Evolutionary conservation across 1,284 basidiomycete genomes (phyloP), one percentile per base, ranked within the genome.

Genomic region (Ceratobasidium sp.): DNA sequence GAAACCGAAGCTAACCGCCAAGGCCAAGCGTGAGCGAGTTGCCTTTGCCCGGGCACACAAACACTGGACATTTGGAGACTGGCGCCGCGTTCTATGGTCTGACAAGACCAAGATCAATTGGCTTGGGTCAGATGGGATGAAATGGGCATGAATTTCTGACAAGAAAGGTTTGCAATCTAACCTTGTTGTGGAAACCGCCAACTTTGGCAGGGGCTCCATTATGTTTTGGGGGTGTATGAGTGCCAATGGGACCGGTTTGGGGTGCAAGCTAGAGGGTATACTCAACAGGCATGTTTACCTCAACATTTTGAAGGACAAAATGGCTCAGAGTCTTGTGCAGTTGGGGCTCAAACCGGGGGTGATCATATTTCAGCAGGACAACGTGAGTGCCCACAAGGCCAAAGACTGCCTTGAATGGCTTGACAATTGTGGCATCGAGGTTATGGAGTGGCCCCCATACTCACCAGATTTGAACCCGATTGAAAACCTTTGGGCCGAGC

Each of bases 331-430:
- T 35, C 33, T 78, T 20, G 77, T 54, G 33, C 23, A 71, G 56
- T 73, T 56, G 28, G 63, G 65, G 17, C 11, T 64, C 42, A 39
- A 76, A 7, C n/a, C 35, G 8, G 65, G 51, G 28, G 60, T 31
- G n/a, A 42, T 78, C 37, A 67, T 66, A 4, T 67, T 77, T 69
- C 76, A 78, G 58, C 77, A 77, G 33, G 76, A 78, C 53, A 78
- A 78, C 23, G 76, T 42, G 2, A 64, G 53, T 20, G 31, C 56
- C 23, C 61, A 77, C 60, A 67, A 66, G 37, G 47, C 67, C 37
- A 78, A 76, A 37, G 26, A 33, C 23, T 68, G 64, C 35, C 58
- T 69, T 4, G 64, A 73, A 1, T 77, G 67, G 77, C 45, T 78
- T 35, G 49, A 78, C 11, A 10, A 73, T 20, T 28, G 69, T 64